phyloP scores from a whole-genome alignment of 2,329 filamentous ascomycete species.

The Aotearoamyces nothofagi region DNA sequence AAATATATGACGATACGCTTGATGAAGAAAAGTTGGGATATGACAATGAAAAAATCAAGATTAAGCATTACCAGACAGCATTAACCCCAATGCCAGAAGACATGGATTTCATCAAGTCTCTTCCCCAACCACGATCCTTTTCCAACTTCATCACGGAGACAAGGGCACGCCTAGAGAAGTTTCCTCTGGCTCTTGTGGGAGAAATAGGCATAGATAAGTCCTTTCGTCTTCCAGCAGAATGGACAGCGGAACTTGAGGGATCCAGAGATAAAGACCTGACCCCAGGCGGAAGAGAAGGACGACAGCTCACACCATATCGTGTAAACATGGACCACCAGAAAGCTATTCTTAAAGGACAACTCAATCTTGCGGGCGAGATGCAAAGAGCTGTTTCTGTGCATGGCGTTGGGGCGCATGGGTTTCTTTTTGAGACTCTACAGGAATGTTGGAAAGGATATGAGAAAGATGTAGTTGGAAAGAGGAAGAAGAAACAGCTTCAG shows the following conservation, averaged over 20 bases:
- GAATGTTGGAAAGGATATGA: slow-evolving; percentile 59
- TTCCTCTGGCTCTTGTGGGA: slow-evolving; percentile 54
- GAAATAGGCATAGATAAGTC: slow-evolving; percentile 67
- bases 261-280: slow-evolving; percentile 36
- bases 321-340: slow-evolving; percentile 57
- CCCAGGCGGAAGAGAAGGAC: slow-evolving; percentile 55
- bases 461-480: slow-evolving; percentile 40
- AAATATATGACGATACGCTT: slow-evolving; percentile 48
- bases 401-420: slow-evolving; percentile 39
- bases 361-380: slow-evolving; percentile 55
- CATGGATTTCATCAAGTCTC: slow-evolving; percentile 24
- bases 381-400: slow-evolving; percentile 66
- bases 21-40: slow-evolving; percentile 10
- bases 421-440: slow-evolving; percentile 49
- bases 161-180: slow-evolving; percentile 33
- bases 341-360: slow-evolving; percentile 47
- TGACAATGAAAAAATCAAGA: slow-evolving; percentile 21
- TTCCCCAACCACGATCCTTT: slow-evolving; percentile 47
- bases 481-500: slow-evolving; percentile 37
- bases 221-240: slow-evolving; percentile 55
- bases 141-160: slow-evolving; percentile 42
- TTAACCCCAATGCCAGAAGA: slow-evolving; percentile 39
- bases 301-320: slow-evolving; percentile 49
- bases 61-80: slow-evolving; percentile 50
- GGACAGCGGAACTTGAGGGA: slow-evolving; percentile 25